phyloP scores from a whole-genome alignment of 139 green algal genomes.

The Chlorella sorokiniana region DNA sequence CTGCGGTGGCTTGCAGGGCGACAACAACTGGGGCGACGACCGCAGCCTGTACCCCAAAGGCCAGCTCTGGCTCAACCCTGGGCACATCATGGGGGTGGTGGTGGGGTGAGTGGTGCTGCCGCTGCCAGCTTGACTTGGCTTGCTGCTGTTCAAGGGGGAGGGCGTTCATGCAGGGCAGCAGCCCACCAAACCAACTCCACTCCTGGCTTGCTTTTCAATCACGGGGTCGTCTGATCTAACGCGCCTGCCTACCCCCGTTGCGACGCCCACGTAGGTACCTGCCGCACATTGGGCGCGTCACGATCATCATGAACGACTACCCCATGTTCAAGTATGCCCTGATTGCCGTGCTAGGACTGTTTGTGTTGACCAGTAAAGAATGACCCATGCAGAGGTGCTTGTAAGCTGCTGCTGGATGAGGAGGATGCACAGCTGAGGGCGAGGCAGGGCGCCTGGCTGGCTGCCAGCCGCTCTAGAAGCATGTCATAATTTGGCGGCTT shows the following conservation, averaged over 20 bases:
- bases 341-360: conserved; percentile 88
- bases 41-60: conserved; percentile 84
- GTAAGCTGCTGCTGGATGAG: neutral
- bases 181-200: neutral
- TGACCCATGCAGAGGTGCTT: conserved; percentile 23
- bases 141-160: too few relatives aligned
- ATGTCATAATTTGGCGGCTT: too few relatives aligned
- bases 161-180: neutral
- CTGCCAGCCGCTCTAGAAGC: too few relatives aligned
- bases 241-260: too few relatives aligned
- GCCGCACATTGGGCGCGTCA: conserved; percentile 93
- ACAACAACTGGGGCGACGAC: conserved; percentile 98
- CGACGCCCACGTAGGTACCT: too few relatives aligned
- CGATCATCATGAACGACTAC: conserved; percentile 99
- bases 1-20: conserved; percentile 62
- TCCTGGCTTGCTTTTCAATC: neutral
- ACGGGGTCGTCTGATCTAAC: too few relatives aligned
- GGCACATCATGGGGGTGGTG: conserved; percentile 96
- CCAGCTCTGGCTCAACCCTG: conserved; percentile 84
- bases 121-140: neutral
- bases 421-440: neutral
- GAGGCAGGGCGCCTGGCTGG: neutral
- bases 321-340: conserved; percentile 87
- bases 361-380: conserved; percentile 96
- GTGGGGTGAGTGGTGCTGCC: conserved; percentile 71